Evolutionary conservation across 106 monocot genomes (phyloP), one percentile per base, ranked within the genome.

Genomic region (Acorus gramineus): DNA sequence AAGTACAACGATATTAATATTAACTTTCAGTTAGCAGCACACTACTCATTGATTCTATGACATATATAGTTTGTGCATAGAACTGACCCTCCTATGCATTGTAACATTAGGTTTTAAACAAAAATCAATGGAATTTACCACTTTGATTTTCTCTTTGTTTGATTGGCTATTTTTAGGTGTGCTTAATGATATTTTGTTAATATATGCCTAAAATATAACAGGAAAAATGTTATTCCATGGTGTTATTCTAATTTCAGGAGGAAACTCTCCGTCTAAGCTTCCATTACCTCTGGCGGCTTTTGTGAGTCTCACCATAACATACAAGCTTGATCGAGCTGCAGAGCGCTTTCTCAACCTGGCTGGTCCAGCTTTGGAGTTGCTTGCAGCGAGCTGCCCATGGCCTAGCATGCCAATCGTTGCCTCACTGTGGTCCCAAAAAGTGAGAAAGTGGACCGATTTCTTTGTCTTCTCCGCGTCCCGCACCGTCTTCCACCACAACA

Each of bases 331-430:
- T 67, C 90, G 77, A 59, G 91, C 85, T 7, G 85, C 91, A 7
- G 85, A 87, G 57, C 74, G 85, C 14, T 91, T 98, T 69, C 90
- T 91, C 55, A 83, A 88, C 70, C 76, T 98, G 44, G 96, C 91
- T 42, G 96, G 96, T 11, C 96, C 90, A 4, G 91, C 96, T 66
- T 43, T 98, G 55, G 96, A 91, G 74, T 85, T 69, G 60, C 91
- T 91, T 50, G 82, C 96, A 45, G 87, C 84, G 4, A 88, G 96
- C 77, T 98, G 87, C 47, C 91, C 96, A 9, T 98, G 96, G 96
- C 96, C 96, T 9, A 91, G 96, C 80, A 91, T 98, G 91, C 85
- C 91, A 8, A 98, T 98, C 57, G 91, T 98, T 49, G 81, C 87
- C 12, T 85, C 96, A 11, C 74, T 98, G 65, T 98, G 96, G 96